phyloP scores from a whole-genome alignment of 1,284 basidiomycete genomes.

The Anthracocystis panici-leucophaei region DNA sequence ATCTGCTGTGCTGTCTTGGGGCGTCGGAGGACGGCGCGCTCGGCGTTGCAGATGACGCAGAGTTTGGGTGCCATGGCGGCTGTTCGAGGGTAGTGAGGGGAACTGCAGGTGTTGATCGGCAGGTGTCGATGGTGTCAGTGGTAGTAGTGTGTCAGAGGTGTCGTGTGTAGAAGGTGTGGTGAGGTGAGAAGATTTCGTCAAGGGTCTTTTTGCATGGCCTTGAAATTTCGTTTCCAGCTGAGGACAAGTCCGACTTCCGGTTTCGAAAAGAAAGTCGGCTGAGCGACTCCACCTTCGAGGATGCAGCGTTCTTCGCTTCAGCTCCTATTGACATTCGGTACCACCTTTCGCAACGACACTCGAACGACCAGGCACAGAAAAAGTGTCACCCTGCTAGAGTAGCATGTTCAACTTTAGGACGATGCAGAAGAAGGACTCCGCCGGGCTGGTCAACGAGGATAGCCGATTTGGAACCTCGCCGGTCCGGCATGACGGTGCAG shows the following conservation, averaged over 20 bases:
- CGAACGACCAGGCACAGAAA: neutral
- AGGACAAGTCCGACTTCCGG: conserved; percentile 8
- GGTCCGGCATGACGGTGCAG: conserved; percentile 1
- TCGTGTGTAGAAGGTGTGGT: conserved; percentile 13
- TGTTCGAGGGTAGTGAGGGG: neutral
- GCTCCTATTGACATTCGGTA: neutral
- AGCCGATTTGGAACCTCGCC: conserved; percentile 3
- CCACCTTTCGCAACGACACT: neutral
- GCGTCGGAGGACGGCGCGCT: conserved; percentile 88
- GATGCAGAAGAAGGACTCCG: conserved; percentile 30
- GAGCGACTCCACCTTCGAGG: conserved; percentile 9
- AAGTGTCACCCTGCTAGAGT: neutral
- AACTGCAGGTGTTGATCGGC: neutral
- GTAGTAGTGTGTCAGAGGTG: too few relatives aligned
- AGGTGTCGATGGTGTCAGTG: neutral
- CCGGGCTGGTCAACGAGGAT: conserved; percentile 5
- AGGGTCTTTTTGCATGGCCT: conserved; percentile 6
- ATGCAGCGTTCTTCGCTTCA: neutral
- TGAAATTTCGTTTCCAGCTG: conserved; percentile 4
- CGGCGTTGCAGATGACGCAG: conserved; percentile 80
- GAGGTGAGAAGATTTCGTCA: neutral
- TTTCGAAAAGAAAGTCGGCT: neutral
- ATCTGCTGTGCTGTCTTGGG: conserved; percentile 98
- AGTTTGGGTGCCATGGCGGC: conserved; percentile 43
- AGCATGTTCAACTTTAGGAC: conserved; percentile 36